Evolutionary conservation across 768 basidiomycete species (phyloP), one percentile per base, ranked within the genome.

Genomic region (Naematelia encephala): DNA sequence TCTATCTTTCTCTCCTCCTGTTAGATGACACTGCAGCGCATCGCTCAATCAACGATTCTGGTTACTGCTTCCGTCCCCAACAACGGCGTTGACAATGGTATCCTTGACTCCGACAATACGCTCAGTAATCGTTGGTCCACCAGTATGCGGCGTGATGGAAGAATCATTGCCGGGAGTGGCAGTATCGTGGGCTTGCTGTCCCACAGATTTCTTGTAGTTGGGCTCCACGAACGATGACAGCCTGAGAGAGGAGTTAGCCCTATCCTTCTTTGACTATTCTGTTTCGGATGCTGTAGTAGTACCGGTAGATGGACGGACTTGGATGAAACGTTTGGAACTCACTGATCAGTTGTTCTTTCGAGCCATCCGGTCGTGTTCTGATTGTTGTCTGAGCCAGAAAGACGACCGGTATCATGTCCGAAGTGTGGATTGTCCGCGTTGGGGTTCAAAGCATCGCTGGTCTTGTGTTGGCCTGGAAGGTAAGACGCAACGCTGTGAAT

Each of bases 401-500:
- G 60, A 54, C 56, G 45, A 25, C 60, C 60, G 21, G 26, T 25
- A 42, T 65, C 60, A 25, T 58, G 54, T 2, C 23, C 23, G 13
- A 51, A 30, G 26, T 57, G 39, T 10, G 54, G 63, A 22, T 55
- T 30, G 21, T 13, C 23, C 14, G 60, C 57, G 28, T 47, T 27
- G 29, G 21, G n/a, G 51, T 52, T 19, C 13, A 59, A 16, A 11
- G 19, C n/a, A 27, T 59, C 63, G 1, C 63, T 44, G 30, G 63
- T 29, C 42, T 58, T 57, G 25, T 30, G 30, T 22, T 65, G 60
- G 14, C 60, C 54, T 14, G 63, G 63, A 29, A 65, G 46, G 50
- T 65, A 56, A 8, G 63, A 65, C 14, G 56, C 56, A 23, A 43
- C 52, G 16, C 63, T 65, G 49, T 34, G 21, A 2, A 5, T 52